Percentiles rank a stretch among this genome's conserved stretches.
Evolutionary conservation across 2,329 filamentous ascomycete genomes (phyloP).

Genomic region (Claviceps digitariae): DNA sequence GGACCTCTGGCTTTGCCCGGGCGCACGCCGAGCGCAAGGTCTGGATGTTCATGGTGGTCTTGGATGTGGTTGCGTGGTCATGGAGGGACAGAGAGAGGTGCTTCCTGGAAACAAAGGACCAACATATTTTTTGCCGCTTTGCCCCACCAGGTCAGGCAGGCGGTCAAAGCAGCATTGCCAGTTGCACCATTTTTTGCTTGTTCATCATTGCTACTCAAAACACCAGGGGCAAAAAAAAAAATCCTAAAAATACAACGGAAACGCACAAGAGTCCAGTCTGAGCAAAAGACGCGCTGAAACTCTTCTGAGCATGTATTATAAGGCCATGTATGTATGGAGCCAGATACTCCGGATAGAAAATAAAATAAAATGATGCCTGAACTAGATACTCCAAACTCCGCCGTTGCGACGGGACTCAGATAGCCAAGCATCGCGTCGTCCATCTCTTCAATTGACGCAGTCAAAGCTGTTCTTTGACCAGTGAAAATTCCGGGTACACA

Average conservation of each 20-base stretch:
- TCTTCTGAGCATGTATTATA: not conserved
- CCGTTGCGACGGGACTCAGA: not conserved
- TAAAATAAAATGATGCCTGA: constrained; percentile 2
- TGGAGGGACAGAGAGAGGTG: not conserved
- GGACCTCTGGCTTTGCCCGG: constrained; percentile 21
- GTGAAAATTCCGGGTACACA: not conserved
- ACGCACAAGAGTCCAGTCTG: not conserved
- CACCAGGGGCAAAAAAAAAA: not conserved
- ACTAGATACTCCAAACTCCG: constrained; percentile 7
- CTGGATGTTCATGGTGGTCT: constrained; percentile 23
- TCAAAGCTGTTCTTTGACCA: not conserved
- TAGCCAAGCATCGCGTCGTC: not conserved
- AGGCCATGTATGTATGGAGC: not conserved
- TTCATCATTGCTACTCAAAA: not conserved
- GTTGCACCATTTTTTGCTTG: not conserved
- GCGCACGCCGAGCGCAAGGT: constrained; percentile 24
- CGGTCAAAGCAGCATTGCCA: not conserved
- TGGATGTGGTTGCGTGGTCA: constrained; percentile 2
- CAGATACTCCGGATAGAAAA: not conserved
- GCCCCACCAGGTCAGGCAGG: not conserved
- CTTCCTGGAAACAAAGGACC: not conserved
- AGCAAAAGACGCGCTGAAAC: not conserved
- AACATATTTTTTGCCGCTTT: constrained; percentile 1
- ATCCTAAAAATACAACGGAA: not conserved
- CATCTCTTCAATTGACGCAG: constrained; percentile 4